Evolutionary conservation across 371 early-diverging fungal genomes (phyloP).

Genomic region (Chytridium lagenaria): DNA sequence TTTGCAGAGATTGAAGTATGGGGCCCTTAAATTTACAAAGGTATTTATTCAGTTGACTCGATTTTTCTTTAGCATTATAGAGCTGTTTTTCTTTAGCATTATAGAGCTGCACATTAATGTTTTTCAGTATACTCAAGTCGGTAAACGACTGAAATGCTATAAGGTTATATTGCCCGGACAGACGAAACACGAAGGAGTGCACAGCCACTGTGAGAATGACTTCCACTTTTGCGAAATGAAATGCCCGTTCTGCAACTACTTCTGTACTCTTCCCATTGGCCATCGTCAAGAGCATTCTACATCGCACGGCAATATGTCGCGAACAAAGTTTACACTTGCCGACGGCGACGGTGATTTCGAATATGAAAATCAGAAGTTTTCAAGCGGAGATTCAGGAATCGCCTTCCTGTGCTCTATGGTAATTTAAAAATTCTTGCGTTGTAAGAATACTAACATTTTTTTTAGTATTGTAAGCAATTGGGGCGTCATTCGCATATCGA

Average conservation of each 20-base stretch:
- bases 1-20: slow-evolving; percentile 22
- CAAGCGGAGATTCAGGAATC: neutral
- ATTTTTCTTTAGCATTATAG: neutral
- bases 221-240: slow-evolving; percentile 39
- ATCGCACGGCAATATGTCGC: slow-evolving; percentile 29
- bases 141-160: slow-evolving; percentile 26
- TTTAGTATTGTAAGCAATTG: slow-evolving; percentile 17
- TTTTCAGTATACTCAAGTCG: slow-evolving; percentile 22
- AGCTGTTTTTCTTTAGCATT: neutral
- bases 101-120: too few relatives aligned
- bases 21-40: slow-evolving; percentile 37
- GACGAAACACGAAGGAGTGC: slow-evolving; percentile 34
- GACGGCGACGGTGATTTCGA: slow-evolving; percentile 24
- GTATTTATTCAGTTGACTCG: slow-evolving; percentile 25
- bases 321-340: neutral
- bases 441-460: neutral
- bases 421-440: neutral
- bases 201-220: slow-evolving; percentile 32
- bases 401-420: slow-evolving; percentile 13
- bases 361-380: slow-evolving; percentile 19
- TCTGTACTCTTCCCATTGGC: slow-evolving; percentile 27
- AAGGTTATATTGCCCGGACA: slow-evolving; percentile 33
- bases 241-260: slow-evolving; percentile 38
- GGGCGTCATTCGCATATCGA: slow-evolving; percentile 43
- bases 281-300: slow-evolving; percentile 36